Conservation (phyloP, 257 asterid genomes). For the Forsythia viridissima region DNA sequence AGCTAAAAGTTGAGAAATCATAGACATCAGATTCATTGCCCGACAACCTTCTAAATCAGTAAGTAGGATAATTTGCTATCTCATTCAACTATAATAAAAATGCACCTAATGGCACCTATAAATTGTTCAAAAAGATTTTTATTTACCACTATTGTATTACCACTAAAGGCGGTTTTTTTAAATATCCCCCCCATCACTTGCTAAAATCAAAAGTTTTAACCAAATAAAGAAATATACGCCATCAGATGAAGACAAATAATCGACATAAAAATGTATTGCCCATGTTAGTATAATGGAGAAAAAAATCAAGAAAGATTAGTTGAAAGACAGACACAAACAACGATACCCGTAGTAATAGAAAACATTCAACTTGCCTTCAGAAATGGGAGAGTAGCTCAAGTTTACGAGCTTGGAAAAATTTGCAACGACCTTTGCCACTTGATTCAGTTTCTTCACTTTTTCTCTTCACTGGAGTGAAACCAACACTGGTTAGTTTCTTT, state of each 20-base stretch:
- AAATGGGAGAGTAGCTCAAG: conserved; percentile 73
- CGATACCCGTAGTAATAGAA: background rate
- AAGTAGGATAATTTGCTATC: background rate
- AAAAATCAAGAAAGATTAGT: background rate
- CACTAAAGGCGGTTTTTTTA: background rate
- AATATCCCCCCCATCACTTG: background rate
- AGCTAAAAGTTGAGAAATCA: background rate
- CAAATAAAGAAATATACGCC: background rate
- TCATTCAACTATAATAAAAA: background rate
- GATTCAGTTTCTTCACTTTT: conserved; percentile 85
- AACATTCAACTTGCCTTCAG: conserved; percentile 31
- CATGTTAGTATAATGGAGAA: background rate
- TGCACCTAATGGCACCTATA: background rate
- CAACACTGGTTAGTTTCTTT: conserved; percentile 62
- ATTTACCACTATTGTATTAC: background rate
- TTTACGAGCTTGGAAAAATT: conserved; percentile 91
- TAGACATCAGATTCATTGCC: background rate
- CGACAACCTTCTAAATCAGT: background rate
- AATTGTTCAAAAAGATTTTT: background rate
- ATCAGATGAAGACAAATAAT: background rate
- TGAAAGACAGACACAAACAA: background rate
- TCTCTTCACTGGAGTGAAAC: conserved; percentile 58
- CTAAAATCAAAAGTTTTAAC: background rate
- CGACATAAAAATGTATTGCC: background rate
- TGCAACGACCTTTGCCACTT: conserved; percentile 82